Evolutionary conservation across 352 stramenopile genomes (phyloP), one percentile per base, ranked within the genome.

Genomic region (Pythium brassicae): DNA sequence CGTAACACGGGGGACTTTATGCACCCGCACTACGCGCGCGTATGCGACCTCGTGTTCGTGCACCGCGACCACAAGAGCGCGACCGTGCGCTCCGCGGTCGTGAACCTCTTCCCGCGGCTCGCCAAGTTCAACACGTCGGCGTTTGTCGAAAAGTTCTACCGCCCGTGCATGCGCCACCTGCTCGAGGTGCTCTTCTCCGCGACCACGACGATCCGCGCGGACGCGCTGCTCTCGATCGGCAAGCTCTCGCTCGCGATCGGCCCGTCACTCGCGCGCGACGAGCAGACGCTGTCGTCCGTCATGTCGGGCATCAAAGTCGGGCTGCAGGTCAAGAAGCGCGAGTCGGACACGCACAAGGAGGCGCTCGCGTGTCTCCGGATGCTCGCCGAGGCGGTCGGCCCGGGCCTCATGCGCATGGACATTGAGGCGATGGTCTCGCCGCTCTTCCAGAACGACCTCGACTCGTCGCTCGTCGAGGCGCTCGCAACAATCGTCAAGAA

Each of bases 1-100:
- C 78, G 86, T 29, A 95, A 94, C 62, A 92, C 82, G 10, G 86
- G 86, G 14, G 86, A 95, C 60, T 95, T 94, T 57, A 95, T 95
- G 86, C 83, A 94, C 59, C 75, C 76, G 47, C 79, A 95, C 65
- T 95, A 92, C 61, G 62, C 59, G 14, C 75, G 80, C 57, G 76
- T 86, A 19, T 92, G 82, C 47, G 65, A 84, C 34, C 66, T 91
- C 29, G 81, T 95, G 25, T 91, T 92, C 57, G 71, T 73, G 25
- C 68, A 87, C 39, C 78, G 84, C 53, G 79, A 92, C 45, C 83
- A 95, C 71, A 91, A 90, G 66, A 89, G 68, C 50, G 61, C 83
- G 34, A 75, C 75, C 5, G 86, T 95, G 50, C 83, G 83, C 4
- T 83, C 78, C 11, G 86, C 86, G n/a, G 86, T 92, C 9, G 91